Evolutionary conservation across 2,329 filamentous ascomycete genomes (phyloP).

Genomic region (Epichloe elymi): DNA sequence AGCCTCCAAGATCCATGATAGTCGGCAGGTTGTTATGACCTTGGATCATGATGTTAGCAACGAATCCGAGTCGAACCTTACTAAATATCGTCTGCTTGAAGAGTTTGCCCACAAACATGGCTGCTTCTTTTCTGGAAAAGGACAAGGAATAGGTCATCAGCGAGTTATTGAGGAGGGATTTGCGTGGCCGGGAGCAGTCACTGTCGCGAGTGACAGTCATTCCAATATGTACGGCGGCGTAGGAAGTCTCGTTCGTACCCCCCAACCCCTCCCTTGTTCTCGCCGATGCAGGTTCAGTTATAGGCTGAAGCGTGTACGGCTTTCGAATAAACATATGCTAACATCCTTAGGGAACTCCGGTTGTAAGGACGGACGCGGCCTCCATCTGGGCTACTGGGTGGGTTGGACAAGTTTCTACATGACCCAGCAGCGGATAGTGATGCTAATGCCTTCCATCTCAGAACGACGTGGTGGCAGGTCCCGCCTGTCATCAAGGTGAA

Average conservation of each 20-base stretch:
- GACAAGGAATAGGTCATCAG: constrained; percentile 78
- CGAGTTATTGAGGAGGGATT: constrained; percentile 61
- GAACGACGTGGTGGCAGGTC: constrained; percentile 73
- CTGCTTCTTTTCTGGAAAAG: constrained; percentile 59
- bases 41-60: constrained; percentile 87
- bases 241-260: constrained; percentile 42
- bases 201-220: constrained; percentile 68
- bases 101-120: constrained; percentile 69
- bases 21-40: constrained; percentile 65
- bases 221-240: constrained; percentile 76
- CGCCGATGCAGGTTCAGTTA: too few relatives aligned
- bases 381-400: constrained; percentile 62
- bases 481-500: constrained; percentile 74
- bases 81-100: constrained; percentile 73
- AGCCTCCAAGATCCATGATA: constrained; percentile 56
- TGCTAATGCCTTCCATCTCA: constrained; percentile 20
- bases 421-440: not conserved
- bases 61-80: constrained; percentile 60
- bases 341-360: constrained; percentile 37
- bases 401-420: not conserved
- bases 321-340: constrained; percentile 17
- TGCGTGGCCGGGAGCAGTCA: constrained; percentile 71
- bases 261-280: not conserved
- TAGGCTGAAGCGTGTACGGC: too few relatives aligned
- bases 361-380: constrained; percentile 80